phyloP scores from a whole-genome alignment of 1,284 basidiomycete genomes.

The Cystobasidiaceae sp. region DNA sequence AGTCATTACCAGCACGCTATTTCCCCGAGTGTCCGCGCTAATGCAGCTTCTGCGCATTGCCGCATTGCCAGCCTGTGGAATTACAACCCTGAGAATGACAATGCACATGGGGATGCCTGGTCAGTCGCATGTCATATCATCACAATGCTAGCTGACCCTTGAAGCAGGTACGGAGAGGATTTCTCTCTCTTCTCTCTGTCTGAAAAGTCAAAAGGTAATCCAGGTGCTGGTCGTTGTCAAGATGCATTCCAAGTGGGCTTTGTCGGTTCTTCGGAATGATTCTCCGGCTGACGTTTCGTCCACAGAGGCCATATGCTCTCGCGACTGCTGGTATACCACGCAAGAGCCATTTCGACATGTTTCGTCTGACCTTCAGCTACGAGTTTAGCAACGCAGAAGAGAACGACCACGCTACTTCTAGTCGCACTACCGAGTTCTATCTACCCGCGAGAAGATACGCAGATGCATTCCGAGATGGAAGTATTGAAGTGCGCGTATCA shows the following conservation, averaged over 20 bases:
- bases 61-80: conserved; percentile 73
- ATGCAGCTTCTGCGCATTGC: background rate
- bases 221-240: conserved; percentile 74
- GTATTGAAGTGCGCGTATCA: conserved; percentile 19
- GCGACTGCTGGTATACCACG: conserved; percentile 27
- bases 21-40: background rate
- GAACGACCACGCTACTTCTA: background rate
- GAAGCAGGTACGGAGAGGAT: conserved; percentile 51
- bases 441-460: conserved; percentile 38
- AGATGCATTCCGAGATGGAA: background rate
- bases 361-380: conserved; percentile 12
- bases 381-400: conserved; percentile 4
- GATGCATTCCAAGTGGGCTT: conserved; percentile 55
- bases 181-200: conserved; percentile 79
- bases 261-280: background rate
- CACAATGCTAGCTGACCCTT: too few relatives aligned
- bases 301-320: conserved; percentile 27
- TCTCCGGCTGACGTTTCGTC: too few relatives aligned
- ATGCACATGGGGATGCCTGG: conserved; percentile 79
- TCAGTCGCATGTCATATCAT: conserved; percentile 66
- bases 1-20: conserved; percentile 7
- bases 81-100: conserved; percentile 83
- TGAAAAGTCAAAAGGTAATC: conserved; percentile 52
- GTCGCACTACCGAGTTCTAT: conserved; percentile 41
- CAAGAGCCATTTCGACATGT: conserved; percentile 15